Conservation (phyloP, 2,329 filamentous ascomycete species). For the Coniella lustricola region DNA sequence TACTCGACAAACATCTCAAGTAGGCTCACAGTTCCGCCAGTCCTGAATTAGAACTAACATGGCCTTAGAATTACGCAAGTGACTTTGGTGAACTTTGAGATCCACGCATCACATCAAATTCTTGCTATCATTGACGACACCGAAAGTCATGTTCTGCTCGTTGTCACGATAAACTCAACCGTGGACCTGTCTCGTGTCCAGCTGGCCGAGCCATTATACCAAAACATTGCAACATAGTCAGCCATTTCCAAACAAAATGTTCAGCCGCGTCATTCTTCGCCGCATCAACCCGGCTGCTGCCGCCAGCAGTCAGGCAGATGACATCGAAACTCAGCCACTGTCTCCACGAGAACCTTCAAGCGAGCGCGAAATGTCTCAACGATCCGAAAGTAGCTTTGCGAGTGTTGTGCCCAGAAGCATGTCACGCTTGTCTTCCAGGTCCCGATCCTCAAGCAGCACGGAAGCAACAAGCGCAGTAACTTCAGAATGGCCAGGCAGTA, state of each 20-base stretch:
- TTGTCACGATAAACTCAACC: background rate
- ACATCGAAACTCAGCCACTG: slow-evolving; percentile 14
- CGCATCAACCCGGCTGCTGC: slow-evolving; percentile 8
- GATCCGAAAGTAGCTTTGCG: slow-evolving; percentile 18
- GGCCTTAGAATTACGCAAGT: too few relatives aligned
- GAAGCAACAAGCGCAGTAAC: slow-evolving; percentile 11
- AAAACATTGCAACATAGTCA: background rate
- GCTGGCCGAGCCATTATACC: background rate
- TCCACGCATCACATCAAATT: too few relatives aligned
- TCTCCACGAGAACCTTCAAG: slow-evolving; percentile 4
- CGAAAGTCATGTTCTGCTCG: background rate
- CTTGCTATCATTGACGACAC: too few relatives aligned
- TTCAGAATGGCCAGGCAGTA: slow-evolving; percentile 10
- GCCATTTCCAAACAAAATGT: slow-evolving; percentile 7
- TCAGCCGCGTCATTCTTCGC: slow-evolving; percentile 14
- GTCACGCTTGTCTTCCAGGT: slow-evolving; percentile 22
- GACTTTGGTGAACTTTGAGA: too few relatives aligned
- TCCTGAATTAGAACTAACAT: too few relatives aligned
- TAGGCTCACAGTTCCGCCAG: too few relatives aligned
- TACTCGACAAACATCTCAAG: too few relatives aligned
- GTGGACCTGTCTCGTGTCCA: background rate
- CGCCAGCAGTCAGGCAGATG: slow-evolving; percentile 5
- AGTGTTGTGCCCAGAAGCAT: slow-evolving; percentile 21
- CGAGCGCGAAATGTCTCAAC: slow-evolving; percentile 24
- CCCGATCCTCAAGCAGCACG: slow-evolving; percentile 20